Evolutionary conservation across 78 protist genomes (phyloP), one percentile per base, ranked within the genome.

Genomic region (Dictyostelium firmibasis): DNA sequence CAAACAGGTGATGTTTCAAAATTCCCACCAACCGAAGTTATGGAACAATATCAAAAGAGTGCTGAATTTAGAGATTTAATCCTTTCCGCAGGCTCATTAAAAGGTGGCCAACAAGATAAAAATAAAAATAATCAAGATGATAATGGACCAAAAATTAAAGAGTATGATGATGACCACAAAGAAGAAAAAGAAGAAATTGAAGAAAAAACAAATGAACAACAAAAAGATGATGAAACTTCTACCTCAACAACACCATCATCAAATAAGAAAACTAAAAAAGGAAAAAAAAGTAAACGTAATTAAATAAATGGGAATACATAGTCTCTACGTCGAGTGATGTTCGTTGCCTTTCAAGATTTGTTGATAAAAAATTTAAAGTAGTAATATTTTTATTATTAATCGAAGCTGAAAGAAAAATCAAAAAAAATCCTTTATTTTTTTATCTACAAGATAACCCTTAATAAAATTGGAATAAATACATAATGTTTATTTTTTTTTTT

Each of bases 21-120:
- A 33, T 89, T 89, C 94, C 94, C 94, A 33, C 94, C 94, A 81
- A 89, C 94, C 2, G 94, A 89, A 33, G 86, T 89, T 11, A 89
- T 89, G 94, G 94, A 89, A 43, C 64, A 89, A 31, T 89, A 89
- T 47, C 94, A 89, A 43, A 78, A 81, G 53, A 62, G 81, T 44
- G 57, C 43, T 2, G 70, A 79, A 81, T 89, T 89, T 69, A 78
- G 82, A 81, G 94, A 89, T 64, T 33, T 89, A 10, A 89, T 89
- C 33, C 23, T 70, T 14, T 8, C 35, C 4, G 43, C 77, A 31
- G 77, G 77, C 0, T 31, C 77, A n/a, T 29, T 31, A 70, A 70
- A 70, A 70, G 77, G n/a, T 31, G 20, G 3, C 4, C 36, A 70
- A 27, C n/a, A 29, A 70, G 41, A 27, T 67, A 60, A 60, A 60